Percentiles rank a stretch among this genome's conserved stretches.
These are phyloP conservation scores for Ustilago hordei DNA, from an alignment of 1,284 basidiomycete genomes.

Conservation along the genomic window DNA sequence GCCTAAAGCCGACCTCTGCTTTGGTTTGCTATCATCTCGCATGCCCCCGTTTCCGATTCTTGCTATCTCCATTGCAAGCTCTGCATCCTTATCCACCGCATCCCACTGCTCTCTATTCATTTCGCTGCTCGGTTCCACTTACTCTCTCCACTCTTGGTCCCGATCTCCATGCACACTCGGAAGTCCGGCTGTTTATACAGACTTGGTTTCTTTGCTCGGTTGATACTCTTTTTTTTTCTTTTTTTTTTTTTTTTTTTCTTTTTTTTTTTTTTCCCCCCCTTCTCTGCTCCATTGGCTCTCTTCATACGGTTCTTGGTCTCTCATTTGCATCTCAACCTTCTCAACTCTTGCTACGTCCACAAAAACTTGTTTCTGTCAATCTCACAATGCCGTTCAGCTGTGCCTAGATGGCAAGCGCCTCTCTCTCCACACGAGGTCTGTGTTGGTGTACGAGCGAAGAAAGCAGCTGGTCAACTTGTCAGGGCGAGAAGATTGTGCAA, in stretches of 20 bases:
- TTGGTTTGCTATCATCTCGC: not conserved
- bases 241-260: not conserved
- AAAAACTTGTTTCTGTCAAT: not conserved
- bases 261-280: not conserved
- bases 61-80: not conserved
- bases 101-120: not conserved
- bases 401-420: constrained; percentile 2
- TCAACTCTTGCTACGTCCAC: not conserved
- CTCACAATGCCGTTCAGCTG: constrained; percentile 1
- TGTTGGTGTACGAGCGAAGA: no score
- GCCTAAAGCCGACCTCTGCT: no score
- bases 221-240: not conserved
- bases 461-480: no score
- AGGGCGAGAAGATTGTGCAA: no score
- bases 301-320: constrained; percentile 9
- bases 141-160: not conserved
- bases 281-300: constrained; percentile 1
- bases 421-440: not conserved
- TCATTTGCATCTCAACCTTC: constrained; percentile 20
- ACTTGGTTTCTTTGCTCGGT: not conserved
- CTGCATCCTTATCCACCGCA: not conserved
- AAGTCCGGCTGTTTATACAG: not conserved
- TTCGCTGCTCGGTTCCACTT: not conserved
- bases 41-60: not conserved
- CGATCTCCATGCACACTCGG: not conserved